phyloP scores from a whole-genome alignment of 768 basidiomycete genomes.

The Lyophyllum atratum region DNA sequence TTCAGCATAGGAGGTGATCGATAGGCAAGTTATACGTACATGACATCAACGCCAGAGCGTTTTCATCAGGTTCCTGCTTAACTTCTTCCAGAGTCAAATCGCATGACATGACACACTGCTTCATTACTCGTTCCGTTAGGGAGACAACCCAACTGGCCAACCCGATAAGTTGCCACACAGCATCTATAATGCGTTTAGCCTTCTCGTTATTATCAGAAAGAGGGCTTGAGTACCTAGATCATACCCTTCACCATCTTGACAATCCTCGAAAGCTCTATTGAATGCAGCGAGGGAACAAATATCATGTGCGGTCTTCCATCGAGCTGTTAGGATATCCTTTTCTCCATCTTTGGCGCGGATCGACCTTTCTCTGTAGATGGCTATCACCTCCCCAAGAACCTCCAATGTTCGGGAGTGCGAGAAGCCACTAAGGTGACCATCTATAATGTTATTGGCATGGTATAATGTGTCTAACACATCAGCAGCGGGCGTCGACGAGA shows the following conservation, averaged over 20 bases:
- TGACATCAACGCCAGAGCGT: not conserved
- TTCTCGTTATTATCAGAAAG: not conserved
- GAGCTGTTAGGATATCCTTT: conserved; percentile 37
- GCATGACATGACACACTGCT: conserved; percentile 46
- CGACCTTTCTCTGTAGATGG: conserved; percentile 44
- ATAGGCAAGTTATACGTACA: conserved; percentile 3
- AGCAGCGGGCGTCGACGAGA: conserved; percentile 37
- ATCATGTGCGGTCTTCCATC: conserved; percentile 68
- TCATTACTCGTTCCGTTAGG: conserved; percentile 65
- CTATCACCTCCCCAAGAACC: conserved; percentile 45
- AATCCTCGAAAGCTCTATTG: conserved; percentile 66
- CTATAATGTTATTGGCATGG: conserved; percentile 47
- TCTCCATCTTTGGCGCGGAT: conserved; percentile 18
- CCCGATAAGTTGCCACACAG: conserved; percentile 72
- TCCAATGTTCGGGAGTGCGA: conserved; percentile 42
- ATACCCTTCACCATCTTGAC: conserved; percentile 59
- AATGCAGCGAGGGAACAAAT: conserved; percentile 64
- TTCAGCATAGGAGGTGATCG: not conserved
- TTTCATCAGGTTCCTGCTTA: conserved; percentile 1
- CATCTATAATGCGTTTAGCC: conserved; percentile 42
- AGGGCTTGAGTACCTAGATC: conserved; percentile 51
- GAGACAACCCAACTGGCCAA: conserved; percentile 62
- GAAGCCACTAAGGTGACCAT: conserved; percentile 40
- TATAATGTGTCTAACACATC: conserved; percentile 50
- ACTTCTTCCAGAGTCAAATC: conserved; percentile 11